Percentiles rank a stretch among this genome's conserved stretches.
Conservation (phyloP, 169 alveolate species). For the Ichthyophthirius multifiliis region DNA sequence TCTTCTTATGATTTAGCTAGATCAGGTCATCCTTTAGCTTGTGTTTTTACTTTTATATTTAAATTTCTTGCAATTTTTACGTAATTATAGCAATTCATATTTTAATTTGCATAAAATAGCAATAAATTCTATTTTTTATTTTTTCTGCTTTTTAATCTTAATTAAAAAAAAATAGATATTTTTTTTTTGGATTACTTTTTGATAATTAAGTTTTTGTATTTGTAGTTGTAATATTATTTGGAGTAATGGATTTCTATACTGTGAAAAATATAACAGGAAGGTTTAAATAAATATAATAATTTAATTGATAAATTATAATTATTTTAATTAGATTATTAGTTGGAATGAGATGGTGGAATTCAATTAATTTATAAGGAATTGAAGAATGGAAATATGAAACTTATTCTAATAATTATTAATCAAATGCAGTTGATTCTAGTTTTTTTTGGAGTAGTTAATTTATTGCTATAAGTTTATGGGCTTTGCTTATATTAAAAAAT, state of each 20-base stretch:
- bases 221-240: slow-evolving; percentile 12
- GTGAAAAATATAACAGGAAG: slow-evolving; percentile 38
- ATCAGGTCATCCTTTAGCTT: slow-evolving; percentile 33
- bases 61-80: slow-evolving; percentile 11
- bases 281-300: not conserved
- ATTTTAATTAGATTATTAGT: slow-evolving; percentile 14
- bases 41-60: slow-evolving; percentile 29
- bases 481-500: not conserved
- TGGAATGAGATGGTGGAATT: slow-evolving; percentile 35
- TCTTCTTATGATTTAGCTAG: slow-evolving; percentile 25
- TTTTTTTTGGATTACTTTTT: not conserved
- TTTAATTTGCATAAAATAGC: not conserved
- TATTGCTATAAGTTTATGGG: not conserved
- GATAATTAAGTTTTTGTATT: not conserved
- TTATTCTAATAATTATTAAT: not conserved
- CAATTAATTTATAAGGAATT: not conserved
- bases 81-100: not conserved
- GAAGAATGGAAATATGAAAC: slow-evolving; percentile 12
- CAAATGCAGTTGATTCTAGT: slow-evolving; percentile 17
- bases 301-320: not conserved
- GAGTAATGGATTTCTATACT: slow-evolving; percentile 27
- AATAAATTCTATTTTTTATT: not conserved
- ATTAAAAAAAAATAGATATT: not conserved
- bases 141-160: too few species aligned
- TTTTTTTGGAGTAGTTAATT: slow-evolving; percentile 18